A percentile compares a stretch with the other conserved stretches of the same genome.
These are phyloP conservation scores for Salvia sclarea DNA, from an alignment of 305 asterid species.

Conservation along the genomic window DNA sequence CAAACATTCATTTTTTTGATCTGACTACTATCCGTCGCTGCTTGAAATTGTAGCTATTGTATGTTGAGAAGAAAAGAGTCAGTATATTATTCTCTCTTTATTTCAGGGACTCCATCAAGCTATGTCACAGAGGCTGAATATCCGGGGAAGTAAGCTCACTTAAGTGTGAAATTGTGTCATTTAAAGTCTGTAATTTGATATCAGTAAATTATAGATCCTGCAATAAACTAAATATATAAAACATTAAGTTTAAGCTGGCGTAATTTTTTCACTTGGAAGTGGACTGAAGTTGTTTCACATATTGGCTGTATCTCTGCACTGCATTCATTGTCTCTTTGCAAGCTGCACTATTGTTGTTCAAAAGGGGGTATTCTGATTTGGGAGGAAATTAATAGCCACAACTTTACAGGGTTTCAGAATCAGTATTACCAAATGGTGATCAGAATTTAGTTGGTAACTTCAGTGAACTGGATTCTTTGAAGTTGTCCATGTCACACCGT, in stretches of 20 bases:
- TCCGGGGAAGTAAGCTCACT: constrained; percentile 57
- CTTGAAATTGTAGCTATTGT: constrained; percentile 27
- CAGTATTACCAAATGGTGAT: constrained; percentile 31
- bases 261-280: constrained; percentile 10
- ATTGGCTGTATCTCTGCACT: constrained; percentile 19
- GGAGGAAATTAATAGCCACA: constrained; percentile 27
- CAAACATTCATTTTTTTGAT: constrained; percentile 23
- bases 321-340: constrained; percentile 26
- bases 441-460: constrained; percentile 39
- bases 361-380: constrained; percentile 9
- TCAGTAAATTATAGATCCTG: constrained; percentile 8
- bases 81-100: constrained; percentile 34
- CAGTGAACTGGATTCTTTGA: constrained; percentile 40
- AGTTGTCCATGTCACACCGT: constrained; percentile 40
- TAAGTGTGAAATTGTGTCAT: constrained; percentile 20
- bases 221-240: constrained; percentile 21
- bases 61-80: constrained; percentile 24
- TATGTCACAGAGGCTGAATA: constrained; percentile 43
- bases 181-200: constrained; percentile 8
- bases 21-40: constrained; percentile 27
- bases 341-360: constrained; percentile 15
- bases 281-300: constrained; percentile 2
- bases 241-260: constrained; percentile 14
- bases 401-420: constrained; percentile 52
- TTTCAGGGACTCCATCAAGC: constrained; percentile 56